phyloP scores from a whole-genome alignment of 495 filamentous ascomycete species.

The Penicillium samsonianum region DNA sequence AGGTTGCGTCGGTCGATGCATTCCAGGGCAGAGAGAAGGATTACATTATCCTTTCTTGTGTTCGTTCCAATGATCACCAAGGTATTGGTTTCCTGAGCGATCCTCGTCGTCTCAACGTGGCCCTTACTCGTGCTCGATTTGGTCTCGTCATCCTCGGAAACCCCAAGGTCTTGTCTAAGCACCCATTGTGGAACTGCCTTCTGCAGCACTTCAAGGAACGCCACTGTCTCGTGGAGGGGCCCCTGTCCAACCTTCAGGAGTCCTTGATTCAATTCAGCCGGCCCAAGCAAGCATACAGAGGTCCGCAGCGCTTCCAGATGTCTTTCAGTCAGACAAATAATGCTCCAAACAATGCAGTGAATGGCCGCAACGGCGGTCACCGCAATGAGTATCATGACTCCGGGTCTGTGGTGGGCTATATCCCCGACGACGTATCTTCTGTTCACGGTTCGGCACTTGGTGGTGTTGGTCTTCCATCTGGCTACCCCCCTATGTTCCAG shows the following conservation, averaged over 20 bases:
- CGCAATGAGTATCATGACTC: constrained; percentile 79
- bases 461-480: constrained; percentile 74
- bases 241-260: constrained; percentile 92
- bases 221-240: constrained; percentile 94
- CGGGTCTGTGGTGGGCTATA: constrained; percentile 87
- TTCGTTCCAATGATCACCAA: constrained; percentile 98
- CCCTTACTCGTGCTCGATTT: constrained; percentile 94
- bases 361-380: constrained; percentile 53
- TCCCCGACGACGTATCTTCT: constrained; percentile 95
- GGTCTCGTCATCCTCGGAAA: constrained; percentile 96
- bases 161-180: constrained; percentile 96
- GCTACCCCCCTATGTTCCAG: constrained; percentile 94
- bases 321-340: constrained; percentile 69
- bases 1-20: constrained; percentile 96
- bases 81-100: constrained; percentile 99
- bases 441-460: constrained; percentile 91
- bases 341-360: constrained; percentile 50
- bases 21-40: constrained; percentile 99
- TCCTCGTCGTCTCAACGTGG: constrained; percentile 97
- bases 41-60: constrained; percentile 97
- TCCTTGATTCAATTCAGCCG: constrained; percentile 93
- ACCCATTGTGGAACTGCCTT: constrained; percentile 96
- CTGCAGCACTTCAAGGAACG: constrained; percentile 96
- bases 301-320: constrained; percentile 86
- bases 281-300: constrained; percentile 89